phyloP scores from a whole-genome alignment of 2,329 filamentous ascomycete species.

The Sclerotinia minor region DNA sequence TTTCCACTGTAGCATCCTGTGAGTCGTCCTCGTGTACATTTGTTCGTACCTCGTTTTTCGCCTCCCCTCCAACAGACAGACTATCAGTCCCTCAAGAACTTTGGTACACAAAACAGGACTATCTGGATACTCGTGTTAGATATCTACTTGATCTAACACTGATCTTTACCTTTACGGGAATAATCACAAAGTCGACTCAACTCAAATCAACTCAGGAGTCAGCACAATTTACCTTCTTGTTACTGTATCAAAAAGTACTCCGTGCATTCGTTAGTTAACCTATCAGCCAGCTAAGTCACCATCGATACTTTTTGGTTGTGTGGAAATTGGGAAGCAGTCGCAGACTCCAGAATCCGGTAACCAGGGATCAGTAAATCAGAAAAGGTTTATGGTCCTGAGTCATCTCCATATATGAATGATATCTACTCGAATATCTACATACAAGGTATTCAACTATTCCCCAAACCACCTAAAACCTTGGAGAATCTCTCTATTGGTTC shows the following conservation, averaged over 20 bases:
- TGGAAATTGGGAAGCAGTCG: neutral
- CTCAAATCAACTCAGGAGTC: too few species aligned
- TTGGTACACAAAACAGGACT: neutral
- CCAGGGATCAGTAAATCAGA: too few species aligned
- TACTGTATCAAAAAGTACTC: neutral
- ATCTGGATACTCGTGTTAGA: neutral
- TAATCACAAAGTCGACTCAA: neutral
- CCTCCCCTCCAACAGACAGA: too few species aligned
- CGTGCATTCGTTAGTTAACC: neutral
- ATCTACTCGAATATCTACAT: too few species aligned
- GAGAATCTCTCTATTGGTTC: slow-evolving; percentile 1
- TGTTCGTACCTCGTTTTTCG: neutral
- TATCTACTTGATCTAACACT: neutral
- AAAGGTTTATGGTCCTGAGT: neutral
- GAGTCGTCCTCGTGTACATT: neutral
- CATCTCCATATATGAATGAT: neutral
- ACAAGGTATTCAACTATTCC: too few species aligned
- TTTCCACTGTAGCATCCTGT: neutral
- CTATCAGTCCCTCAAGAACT: neutral
- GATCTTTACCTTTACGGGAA: neutral
- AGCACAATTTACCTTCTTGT: neutral
- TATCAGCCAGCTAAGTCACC: neutral
- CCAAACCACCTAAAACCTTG: too few species aligned
- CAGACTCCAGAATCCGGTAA: too few species aligned
- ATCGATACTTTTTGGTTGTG: neutral